Base-by-base conservation (phyloP, 192 early-diverging fungal species). In the Gigaspora rosea region DNA sequence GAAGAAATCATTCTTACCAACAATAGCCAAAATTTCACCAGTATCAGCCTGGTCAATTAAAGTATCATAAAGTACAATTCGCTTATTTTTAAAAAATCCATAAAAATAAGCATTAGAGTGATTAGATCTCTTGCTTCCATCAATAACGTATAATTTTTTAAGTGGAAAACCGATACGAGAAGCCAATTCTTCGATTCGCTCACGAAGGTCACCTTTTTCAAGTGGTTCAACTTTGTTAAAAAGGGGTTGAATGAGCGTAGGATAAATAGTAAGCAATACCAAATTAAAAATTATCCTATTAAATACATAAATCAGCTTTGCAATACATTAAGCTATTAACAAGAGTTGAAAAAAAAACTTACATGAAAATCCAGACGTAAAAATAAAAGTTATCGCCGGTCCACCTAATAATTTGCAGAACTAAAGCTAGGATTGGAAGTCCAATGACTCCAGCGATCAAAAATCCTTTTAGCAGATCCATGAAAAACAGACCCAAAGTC, bases 71-170 rank as follows among this genome's bases (percentile, higher is more conserved):
- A 98, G 76, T 4, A 98, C 96, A 77, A 98, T 98, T 59, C 95
- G 92, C 86, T 98, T 98, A 87, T 95, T 95, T 82, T 95, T 94
- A 78, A 94, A 95, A 71, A 98, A 95, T 0, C 97, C 96, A 78
- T 92, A 95, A 81, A 98, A 96, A 79, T 98, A 98, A 0, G 97
- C 97, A 80, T 98, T 97, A 67, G 93, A 95, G 81, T 98, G 97
- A 27, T 93, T 83, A 2, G 92, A 94, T 22, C 96, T 89, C 82
- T 93, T 95, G 78, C 91, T 93, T 35, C 96, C 96, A 80, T 98
- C 97, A 82, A 98, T 92, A n/a, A 97, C 92, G 81, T 94, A 97
- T 51, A 98, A 83, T 82, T 98, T 96, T 77, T 90, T 95, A 61
- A 98, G 85, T 18, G 97, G 96, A 79, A 97, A 99, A 10, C 90